Evolutionary conservation across 257 asterid species (phyloP).

Genomic region (Thymus mandschuricus): DNA sequence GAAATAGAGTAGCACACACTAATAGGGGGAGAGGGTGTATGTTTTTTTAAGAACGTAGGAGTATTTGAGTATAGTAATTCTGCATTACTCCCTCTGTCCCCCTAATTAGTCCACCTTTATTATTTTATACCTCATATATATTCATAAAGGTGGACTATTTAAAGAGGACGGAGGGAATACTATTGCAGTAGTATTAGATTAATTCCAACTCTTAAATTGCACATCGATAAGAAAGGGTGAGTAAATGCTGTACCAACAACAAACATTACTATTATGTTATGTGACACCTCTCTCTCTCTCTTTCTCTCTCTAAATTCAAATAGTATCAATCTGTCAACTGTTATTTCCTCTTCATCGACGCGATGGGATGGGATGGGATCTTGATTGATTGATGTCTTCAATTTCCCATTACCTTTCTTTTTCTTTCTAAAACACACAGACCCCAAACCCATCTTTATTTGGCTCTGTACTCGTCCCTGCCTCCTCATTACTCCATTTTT

Average conservation of each 20-base stretch:
- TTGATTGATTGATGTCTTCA: slow-evolving; percentile 40
- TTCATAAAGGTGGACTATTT: too few species aligned
- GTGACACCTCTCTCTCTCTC: slow-evolving; percentile 2
- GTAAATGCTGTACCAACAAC: slow-evolving; percentile 35
- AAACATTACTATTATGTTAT: slow-evolving; percentile 35
- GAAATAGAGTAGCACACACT: too few species aligned
- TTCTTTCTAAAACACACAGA: slow-evolving; percentile 3
- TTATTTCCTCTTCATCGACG: neutral
- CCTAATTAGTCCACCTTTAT: too few species aligned
- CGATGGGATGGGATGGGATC: slow-evolving; percentile 29
- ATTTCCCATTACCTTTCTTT: slow-evolving; percentile 27
- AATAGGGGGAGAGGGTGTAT: too few species aligned
- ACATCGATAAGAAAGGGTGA: neutral
- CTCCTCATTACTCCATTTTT: neutral
- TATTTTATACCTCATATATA: too few species aligned
- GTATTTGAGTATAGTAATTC: too few species aligned
- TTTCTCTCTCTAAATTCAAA: too few species aligned
- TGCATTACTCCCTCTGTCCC: too few species aligned
- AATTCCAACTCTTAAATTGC: too few species aligned
- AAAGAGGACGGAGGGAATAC: too few species aligned
- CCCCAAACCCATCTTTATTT: neutral
- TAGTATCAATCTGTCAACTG: slow-evolving; percentile 40
- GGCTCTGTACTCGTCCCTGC: neutral
- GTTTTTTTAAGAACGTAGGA: too few species aligned
- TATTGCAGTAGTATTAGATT: too few species aligned